Base-by-base conservation (phyloP, 108 stramenopile genomes). In the Cyclotella kingstonii region DNA sequence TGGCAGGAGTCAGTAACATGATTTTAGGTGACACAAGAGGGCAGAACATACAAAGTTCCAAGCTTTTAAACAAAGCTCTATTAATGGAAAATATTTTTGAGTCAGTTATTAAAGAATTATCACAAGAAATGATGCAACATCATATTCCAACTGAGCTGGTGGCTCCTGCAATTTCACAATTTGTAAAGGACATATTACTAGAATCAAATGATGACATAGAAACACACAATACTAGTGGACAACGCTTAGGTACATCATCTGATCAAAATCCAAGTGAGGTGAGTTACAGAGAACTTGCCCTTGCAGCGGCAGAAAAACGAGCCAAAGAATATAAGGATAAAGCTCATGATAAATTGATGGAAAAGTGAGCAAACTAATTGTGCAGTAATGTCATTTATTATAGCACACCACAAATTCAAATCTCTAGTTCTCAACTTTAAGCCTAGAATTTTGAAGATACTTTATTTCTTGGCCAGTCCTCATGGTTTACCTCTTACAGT, bases 231-330 rank as follows among this genome's bases (percentile, higher is more conserved):
- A 9, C 50, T 61, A 45, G 58, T 30, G 55, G 50, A 19, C 42
- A 46, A 9, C 38, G 50, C 26, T 62, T 89, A 50, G 88, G 78
- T 15, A 14, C 69, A 74, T 4, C 79, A 15, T 65, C 89, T 18
- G 77, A 79, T 46, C 70, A 83, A 27, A 60, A 63, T 44, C 73
- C 55, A 40, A 82, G 81, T 72, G 70, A n/a, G n/a, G n/a, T 60
- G 82, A 10, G 14, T 10, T 58, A 79, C 0, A 53, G 79, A 50
- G 84, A 84, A 50, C 61, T 51, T 6, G 84, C 83, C 2, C 53
- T 85, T 42, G 87, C 81, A 22, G 87, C 87, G 2, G 87, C 87
- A n/a, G 87, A 89, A 59, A 66, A 56, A 51, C 65, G 86, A 30
- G 68, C 78, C 4, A 58, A 70, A 34, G 68, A 83, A 21, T 43